Percentiles rank a stretch among this genome's conserved stretches.
Conservation (phyloP, 164 flowering plant genomes). For the Annona cherimola region DNA sequence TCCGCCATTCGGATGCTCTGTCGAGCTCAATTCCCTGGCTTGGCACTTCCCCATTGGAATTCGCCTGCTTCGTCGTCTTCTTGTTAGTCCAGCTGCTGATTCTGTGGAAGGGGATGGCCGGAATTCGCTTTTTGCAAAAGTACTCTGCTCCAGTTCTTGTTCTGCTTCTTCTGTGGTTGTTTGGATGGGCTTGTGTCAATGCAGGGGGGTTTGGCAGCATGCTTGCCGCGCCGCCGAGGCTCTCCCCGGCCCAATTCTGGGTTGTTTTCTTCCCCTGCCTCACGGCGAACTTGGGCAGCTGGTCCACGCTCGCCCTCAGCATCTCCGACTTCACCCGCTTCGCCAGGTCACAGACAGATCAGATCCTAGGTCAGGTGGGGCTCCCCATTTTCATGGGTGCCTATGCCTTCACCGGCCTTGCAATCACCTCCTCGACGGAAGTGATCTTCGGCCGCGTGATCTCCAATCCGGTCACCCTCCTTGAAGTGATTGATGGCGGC, state of each 20-base stretch:
- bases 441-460: conserved; percentile 76
- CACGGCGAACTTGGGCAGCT: conserved; percentile 86
- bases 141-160: conserved; percentile 79
- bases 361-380: conserved; percentile 78
- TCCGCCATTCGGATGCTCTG: conserved; percentile 27
- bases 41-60: conserved; percentile 80
- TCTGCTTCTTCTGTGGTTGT: conserved; percentile 41
- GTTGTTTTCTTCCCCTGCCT: conserved; percentile 81
- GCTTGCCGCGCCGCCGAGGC: conserved; percentile 60
- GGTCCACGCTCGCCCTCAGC: conserved; percentile 85
- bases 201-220: conserved; percentile 80
- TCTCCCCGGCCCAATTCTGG: conserved; percentile 66
- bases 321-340: conserved; percentile 89
- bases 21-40: conserved; percentile 47
- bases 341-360: conserved; percentile 71
- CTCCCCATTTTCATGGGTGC: conserved; percentile 87
- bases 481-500: conserved; percentile 45
- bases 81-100: conserved; percentile 61
- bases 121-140: conserved; percentile 70
- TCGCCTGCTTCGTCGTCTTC: conserved; percentile 66
- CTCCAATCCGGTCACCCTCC: conserved; percentile 76
- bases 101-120: conserved; percentile 81
- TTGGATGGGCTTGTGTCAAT: conserved; percentile 66
- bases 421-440: conserved; percentile 68
- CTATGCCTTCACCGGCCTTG: conserved; percentile 85